Percentiles rank a stretch among this genome's conserved stretches.
These are phyloP conservation scores for Saccharomycopsis babjevae DNA, from an alignment of 805 yeast genomes.

Conservation along the genomic window DNA sequence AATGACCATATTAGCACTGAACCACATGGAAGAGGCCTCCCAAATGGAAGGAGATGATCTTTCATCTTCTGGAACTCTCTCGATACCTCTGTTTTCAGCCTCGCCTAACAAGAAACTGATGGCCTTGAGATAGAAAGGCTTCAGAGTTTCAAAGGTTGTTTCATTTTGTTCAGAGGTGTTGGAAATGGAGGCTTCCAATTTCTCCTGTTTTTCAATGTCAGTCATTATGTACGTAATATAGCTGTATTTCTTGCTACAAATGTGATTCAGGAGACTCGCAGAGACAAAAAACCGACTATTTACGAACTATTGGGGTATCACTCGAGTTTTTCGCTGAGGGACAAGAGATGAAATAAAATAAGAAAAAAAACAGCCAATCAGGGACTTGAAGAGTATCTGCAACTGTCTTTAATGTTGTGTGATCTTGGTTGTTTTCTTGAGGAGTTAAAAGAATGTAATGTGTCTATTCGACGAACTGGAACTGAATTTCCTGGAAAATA, in stretches of 20 bases:
- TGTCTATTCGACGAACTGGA: neutral
- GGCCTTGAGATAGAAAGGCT: constrained; percentile 12
- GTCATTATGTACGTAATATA: neutral
- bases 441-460: too few species aligned
- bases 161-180: constrained; percentile 14
- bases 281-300: neutral
- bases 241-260: neutral
- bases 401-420: too few species aligned
- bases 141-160: neutral
- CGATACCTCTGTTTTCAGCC: constrained; percentile 69
- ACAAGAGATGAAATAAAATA: too few species aligned
- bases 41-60: constrained; percentile 55
- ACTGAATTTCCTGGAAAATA: neutral
- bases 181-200: constrained; percentile 13
- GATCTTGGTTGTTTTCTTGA: too few species aligned
- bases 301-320: neutral
- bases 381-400: too few species aligned
- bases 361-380: too few species aligned
- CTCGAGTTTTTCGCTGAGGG: neutral
- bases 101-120: constrained; percentile 6
- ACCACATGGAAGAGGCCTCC: constrained; percentile 82
- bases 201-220: constrained; percentile 17
- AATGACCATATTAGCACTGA: constrained; percentile 79
- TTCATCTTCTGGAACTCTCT: constrained; percentile 69
- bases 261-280: too few species aligned